phyloP scores from a whole-genome alignment of 2,329 filamentous ascomycete species.

The Cercospora janseana region DNA sequence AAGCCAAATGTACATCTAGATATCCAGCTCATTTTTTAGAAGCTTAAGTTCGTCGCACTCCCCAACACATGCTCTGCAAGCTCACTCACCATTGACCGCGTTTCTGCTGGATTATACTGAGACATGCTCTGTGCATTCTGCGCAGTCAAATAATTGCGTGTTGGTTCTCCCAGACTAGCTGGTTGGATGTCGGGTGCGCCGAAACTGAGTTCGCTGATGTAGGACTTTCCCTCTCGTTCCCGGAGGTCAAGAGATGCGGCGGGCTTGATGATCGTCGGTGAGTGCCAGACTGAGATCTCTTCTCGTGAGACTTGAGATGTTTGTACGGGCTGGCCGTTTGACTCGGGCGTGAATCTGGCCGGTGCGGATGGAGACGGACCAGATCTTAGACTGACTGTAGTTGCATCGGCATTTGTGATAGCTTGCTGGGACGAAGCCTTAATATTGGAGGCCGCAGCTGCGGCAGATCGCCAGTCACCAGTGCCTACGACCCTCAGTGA shows the following conservation, averaged over 20 bases:
- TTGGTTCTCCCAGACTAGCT: slow-evolving; percentile 3
- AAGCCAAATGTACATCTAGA: neutral
- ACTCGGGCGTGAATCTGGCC: too few species aligned
- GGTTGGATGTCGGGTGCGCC: slow-evolving; percentile 7
- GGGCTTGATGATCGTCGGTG: neutral
- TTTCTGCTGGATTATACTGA: slow-evolving; percentile 15
- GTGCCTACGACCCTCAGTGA: neutral
- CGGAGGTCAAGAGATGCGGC: neutral
- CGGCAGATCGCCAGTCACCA: neutral
- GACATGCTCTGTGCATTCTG: slow-evolving; percentile 4
- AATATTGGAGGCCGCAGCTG: neutral
- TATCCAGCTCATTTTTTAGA: neutral
- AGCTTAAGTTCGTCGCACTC: slow-evolving; percentile 12
- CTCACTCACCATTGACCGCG: slow-evolving; percentile 10
- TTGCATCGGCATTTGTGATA: neutral
- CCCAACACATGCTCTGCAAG: slow-evolving; percentile 15
- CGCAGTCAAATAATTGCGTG: slow-evolving; percentile 6
- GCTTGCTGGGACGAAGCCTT: neutral
- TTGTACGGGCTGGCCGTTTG: too few species aligned
- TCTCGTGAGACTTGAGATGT: neutral
- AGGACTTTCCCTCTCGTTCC: neutral
- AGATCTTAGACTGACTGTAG: slow-evolving; percentile 8
- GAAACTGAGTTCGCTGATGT: slow-evolving; percentile 7
- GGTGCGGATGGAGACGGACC: neutral
- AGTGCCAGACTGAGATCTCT: neutral